These are phyloP conservation scores for Cydonia oblonga DNA, from an alignment of 331 rosid genomes.

Conservation along the genomic window DNA sequence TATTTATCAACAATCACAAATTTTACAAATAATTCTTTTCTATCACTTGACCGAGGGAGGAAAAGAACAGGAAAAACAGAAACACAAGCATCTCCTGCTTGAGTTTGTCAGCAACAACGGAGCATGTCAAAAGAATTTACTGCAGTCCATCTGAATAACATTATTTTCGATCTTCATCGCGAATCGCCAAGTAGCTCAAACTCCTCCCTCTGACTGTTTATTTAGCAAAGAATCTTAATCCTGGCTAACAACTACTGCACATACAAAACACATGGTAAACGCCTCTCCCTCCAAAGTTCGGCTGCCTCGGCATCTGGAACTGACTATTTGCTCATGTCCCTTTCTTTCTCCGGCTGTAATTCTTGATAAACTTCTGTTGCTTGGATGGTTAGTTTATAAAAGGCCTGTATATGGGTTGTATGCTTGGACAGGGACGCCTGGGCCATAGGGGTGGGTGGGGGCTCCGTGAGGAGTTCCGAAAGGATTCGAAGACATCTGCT, in stretches of 20 bases:
- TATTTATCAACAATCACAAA: conserved; percentile 28
- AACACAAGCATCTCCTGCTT: neutral
- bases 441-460: conserved; percentile 49
- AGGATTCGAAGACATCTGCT: conserved; percentile 50
- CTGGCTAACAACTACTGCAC: conserved; percentile 60
- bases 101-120: no score
- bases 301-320: conserved; percentile 18
- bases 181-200: conserved; percentile 49
- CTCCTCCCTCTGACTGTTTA: conserved; percentile 50
- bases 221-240: conserved; percentile 75
- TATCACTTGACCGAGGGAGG: neutral
- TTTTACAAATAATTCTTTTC: conserved; percentile 25
- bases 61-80: neutral
- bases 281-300: conserved; percentile 24
- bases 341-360: conserved; percentile 5
- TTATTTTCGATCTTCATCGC: conserved; percentile 24
- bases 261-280: conserved; percentile 78
- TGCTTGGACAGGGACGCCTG: conserved; percentile 84
- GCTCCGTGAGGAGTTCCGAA: conserved; percentile 78
- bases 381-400: conserved; percentile 34
- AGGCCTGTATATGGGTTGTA: conserved; percentile 80
- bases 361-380: conserved; percentile 6
- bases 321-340: neutral
- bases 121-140: neutral
- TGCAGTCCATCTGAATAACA: neutral